A percentile compares a stretch with the other conserved stretches of the same genome.
Evolutionary conservation across 805 yeast species (phyloP).

Genomic region (Candida corydali): DNA sequence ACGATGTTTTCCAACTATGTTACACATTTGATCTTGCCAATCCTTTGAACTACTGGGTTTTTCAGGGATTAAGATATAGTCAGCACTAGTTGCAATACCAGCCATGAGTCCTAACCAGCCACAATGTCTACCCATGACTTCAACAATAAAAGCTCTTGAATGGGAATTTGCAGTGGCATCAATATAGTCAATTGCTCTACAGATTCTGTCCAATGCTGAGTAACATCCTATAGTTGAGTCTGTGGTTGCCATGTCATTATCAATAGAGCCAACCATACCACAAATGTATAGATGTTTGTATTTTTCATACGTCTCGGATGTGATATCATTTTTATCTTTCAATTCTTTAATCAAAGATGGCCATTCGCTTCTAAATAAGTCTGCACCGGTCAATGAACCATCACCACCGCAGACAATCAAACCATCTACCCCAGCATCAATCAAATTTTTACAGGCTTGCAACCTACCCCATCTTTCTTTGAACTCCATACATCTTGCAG

Average conservation of each 20-base stretch:
- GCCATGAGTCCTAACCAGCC: slow-evolving; percentile 99
- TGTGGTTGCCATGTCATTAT: slow-evolving; percentile 96
- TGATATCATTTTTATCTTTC: slow-evolving; percentile 48
- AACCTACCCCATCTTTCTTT: slow-evolving; percentile 82
- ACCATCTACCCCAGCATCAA: slow-evolving; percentile 87
- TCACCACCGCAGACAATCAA: slow-evolving; percentile 97
- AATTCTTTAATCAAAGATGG: slow-evolving; percentile 80
- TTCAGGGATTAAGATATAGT: slow-evolving; percentile 91
- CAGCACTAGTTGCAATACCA: slow-evolving; percentile 95
- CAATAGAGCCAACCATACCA: slow-evolving; percentile 95
- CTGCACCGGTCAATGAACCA: slow-evolving; percentile 98
- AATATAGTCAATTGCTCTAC: slow-evolving; percentile 92
- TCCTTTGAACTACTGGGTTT: slow-evolving; percentile 70
- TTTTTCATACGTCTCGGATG: slow-evolving; percentile 54
- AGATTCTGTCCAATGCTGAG: slow-evolving; percentile 88
- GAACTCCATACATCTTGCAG: slow-evolving; percentile 88
- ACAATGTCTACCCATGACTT: slow-evolving; percentile 99
- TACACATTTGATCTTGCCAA: slow-evolving; percentile 80
- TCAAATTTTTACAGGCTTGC: slow-evolving; percentile 78
- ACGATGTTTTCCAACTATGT: slow-evolving; percentile 75
- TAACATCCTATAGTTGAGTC: slow-evolving; percentile 96
- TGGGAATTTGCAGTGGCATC: slow-evolving; percentile 98
- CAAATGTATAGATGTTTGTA: slow-evolving; percentile 77
- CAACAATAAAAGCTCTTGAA: slow-evolving; percentile 95
- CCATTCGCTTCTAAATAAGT: slow-evolving; percentile 91